Evolutionary conservation across 192 early-diverging fungal genomes (phyloP).

Genomic region (Chytriomyces confervae): DNA sequence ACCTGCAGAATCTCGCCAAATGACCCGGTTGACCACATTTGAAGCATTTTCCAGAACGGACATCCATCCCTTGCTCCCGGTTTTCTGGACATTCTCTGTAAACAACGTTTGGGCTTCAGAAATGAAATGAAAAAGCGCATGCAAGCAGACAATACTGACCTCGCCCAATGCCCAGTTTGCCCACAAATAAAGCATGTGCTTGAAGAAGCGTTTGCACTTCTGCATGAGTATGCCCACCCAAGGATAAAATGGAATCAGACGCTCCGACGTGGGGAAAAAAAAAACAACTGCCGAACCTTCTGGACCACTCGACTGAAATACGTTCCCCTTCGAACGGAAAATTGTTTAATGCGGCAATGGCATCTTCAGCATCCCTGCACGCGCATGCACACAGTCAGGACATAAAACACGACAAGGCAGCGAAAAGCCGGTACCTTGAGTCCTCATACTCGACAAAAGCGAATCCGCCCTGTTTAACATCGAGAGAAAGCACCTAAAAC

Average conservation of each 20-base stretch:
- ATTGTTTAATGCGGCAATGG: slow-evolving; percentile 50
- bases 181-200: slow-evolving; percentile 59
- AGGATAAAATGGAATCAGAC: neutral
- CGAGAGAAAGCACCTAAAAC: slow-evolving; percentile 32
- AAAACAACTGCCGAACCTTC: neutral
- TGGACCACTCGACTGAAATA: slow-evolving; percentile 54
- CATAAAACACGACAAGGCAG: neutral
- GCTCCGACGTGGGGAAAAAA: neutral
- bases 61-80: slow-evolving; percentile 56
- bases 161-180: slow-evolving; percentile 58
- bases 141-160: slow-evolving; percentile 8
- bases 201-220: neutral
- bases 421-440: neutral
- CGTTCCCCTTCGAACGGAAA: slow-evolving; percentile 52
- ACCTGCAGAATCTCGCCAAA: slow-evolving; percentile 60
- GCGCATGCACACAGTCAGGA: neutral
- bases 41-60: slow-evolving; percentile 61
- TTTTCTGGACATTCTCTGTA: slow-evolving; percentile 57
- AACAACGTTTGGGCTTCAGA: neutral
- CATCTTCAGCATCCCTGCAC: slow-evolving; percentile 55
- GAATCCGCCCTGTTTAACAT: slow-evolving; percentile 61
- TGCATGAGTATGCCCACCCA: slow-evolving; percentile 9
- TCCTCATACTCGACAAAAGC: slow-evolving; percentile 59
- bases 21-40: slow-evolving; percentile 59
- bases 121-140: neutral